These are phyloP conservation scores for Loxodes magnus DNA, from an alignment of 73 alveolate species.

Conservation along the genomic window DNA sequence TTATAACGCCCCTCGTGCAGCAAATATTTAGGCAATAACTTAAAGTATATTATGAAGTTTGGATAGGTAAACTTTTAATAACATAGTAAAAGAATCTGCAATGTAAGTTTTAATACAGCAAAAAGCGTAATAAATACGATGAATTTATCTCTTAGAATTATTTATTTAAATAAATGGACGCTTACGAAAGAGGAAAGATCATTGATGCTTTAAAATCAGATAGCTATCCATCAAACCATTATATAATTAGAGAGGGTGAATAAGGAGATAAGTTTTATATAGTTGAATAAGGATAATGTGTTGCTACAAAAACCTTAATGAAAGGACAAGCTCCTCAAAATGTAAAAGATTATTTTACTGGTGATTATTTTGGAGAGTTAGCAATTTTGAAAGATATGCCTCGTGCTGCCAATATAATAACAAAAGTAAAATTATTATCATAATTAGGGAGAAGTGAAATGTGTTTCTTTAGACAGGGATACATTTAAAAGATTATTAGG, in stretches of 20 bases:
- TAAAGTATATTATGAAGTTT: constrained; percentile 61
- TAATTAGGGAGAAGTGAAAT: too few species aligned
- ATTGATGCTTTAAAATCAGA: constrained; percentile 91
- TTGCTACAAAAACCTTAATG: constrained; percentile 66
- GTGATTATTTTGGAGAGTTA: constrained; percentile 96
- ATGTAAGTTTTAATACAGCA: too few species aligned
- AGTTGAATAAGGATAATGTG: constrained; percentile 83
- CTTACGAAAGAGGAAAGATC: constrained; percentile 86
- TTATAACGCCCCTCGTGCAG: constrained; percentile 73
- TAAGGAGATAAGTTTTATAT: constrained; percentile 93
- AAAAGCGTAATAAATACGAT: constrained; percentile 81
- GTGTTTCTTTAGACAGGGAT: too few species aligned
- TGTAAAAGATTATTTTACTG: constrained; percentile 60
- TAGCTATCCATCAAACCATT: constrained; percentile 33
- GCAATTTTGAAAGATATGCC: too few species aligned
- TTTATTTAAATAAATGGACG: constrained; percentile 58
- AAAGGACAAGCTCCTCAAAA: constrained; percentile 33
- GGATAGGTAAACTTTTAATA: constrained; percentile 91
- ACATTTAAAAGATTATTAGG: constrained; percentile 10
- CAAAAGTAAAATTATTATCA: too few species aligned
- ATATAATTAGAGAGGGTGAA: constrained; percentile 75
- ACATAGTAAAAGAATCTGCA: constrained; percentile 81
- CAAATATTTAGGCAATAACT: constrained; percentile 65
- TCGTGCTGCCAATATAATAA: too few species aligned
- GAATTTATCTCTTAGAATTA: constrained; percentile 70